Base-by-base conservation (phyloP, 495 filamentous ascomycete genomes). In the Friedmanniomyces simplex region DNA sequence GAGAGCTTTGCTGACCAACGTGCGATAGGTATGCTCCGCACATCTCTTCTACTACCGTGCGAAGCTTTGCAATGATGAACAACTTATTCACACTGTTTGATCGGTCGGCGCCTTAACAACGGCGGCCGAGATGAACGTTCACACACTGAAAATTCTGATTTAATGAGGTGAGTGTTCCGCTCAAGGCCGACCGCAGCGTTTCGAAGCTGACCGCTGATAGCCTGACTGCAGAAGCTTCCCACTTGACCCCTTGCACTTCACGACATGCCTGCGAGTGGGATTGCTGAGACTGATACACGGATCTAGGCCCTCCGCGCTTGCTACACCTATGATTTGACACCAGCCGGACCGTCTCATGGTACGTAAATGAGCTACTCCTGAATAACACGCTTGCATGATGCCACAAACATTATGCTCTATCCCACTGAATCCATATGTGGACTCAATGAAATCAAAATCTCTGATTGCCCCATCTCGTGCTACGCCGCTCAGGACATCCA, bases 71-170 rank as follows among this genome's bases (percentile, higher is more conserved):
- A 62, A 86, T 87, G 85, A 88, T 87, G 80, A 85, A 78, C 73
- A 74, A 43, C 18, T 43, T 86, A 96, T 96, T 96, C 90, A 96
- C 90, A 96, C 90, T 96, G 87, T 96, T 89, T 91, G 90, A 96
- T 80, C 82, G 74, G 74, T 73, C 63, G 72, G 71, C 76, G 73
- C 64, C 53, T 66, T 66, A 66, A 60, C 55, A 52, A 32, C 66
- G 58, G 49, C 66, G 82, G n/a, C 52, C 53, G 83, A 77, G 72
- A 84, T 94, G 89, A 93, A 87, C 85, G 79, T 79, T 73, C 70
- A 78, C 28, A 75, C 70, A 81, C 73, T 82, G 77, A 84, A 88
- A 91, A 93, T 85, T 95, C 90, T 96, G 90, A 96, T 96, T 90
- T 94, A 94, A 93, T 93, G 87, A 91, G 87, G 86, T 91, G 76